These are phyloP conservation scores for Pseudogymnoascus sp. DNA, from an alignment of 2,329 filamentous ascomycete species.

Conservation along the genomic window DNA sequence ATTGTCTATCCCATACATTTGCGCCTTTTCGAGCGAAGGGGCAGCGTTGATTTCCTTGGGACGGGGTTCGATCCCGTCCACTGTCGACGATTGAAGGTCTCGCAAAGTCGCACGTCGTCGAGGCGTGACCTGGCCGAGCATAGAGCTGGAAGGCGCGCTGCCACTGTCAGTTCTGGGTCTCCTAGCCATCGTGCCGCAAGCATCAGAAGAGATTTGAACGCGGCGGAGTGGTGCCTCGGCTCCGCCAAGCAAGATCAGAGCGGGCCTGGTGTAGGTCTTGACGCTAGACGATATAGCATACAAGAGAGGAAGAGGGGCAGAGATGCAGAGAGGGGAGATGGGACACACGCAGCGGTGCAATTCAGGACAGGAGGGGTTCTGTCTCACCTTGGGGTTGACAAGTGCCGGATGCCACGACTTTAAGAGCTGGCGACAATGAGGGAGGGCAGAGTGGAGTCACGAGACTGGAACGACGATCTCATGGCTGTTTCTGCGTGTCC, in stretches of 20 bases:
- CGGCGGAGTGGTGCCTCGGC: not conserved
- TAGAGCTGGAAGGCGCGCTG: slow-evolving; percentile 30
- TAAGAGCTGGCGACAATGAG: slow-evolving; percentile 1
- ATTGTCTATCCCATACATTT: slow-evolving; percentile 49
- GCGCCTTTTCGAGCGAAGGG: slow-evolving; percentile 46
- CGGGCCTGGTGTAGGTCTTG: not conserved
- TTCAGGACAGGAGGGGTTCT: slow-evolving; percentile 7
- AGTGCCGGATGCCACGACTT: slow-evolving; percentile 8
- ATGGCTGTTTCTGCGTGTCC: slow-evolving; percentile 2
- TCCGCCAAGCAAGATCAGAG: slow-evolving; percentile 8
- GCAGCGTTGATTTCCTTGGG: slow-evolving; percentile 49
- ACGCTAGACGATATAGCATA: slow-evolving; percentile 8
- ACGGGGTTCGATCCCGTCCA: slow-evolving; percentile 33
- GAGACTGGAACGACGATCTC: slow-evolving; percentile 4
- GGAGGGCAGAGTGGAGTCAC: slow-evolving; percentile 5
- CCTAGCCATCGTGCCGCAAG: slow-evolving; percentile 26
- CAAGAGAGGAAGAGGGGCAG: not conserved
- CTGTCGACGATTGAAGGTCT: slow-evolving; percentile 36
- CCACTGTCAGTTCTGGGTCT: slow-evolving; percentile 30
- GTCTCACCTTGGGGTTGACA: slow-evolving; percentile 7
- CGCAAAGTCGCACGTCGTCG: slow-evolving; percentile 40
- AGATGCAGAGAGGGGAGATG: not conserved
- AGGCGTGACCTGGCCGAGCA: slow-evolving; percentile 36
- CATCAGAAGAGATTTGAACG: slow-evolving; percentile 3
- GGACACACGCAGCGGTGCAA: not conserved